Evolutionary conservation across 208 protist genomes (phyloP), one percentile per base, ranked within the genome.

Genomic region (Kentomonas sorsogonicus): DNA sequence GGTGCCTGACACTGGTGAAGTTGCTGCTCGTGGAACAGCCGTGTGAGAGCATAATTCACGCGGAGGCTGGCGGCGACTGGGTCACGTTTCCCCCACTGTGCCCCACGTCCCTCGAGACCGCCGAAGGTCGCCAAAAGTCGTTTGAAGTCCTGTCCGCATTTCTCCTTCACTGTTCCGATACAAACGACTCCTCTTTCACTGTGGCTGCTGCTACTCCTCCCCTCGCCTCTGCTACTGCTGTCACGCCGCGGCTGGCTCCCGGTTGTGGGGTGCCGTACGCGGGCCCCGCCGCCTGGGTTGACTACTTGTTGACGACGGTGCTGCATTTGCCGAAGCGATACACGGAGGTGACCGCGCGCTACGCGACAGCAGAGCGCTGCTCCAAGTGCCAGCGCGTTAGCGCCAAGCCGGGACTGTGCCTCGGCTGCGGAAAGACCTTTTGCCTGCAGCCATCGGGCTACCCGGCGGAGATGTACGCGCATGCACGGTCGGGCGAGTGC

Each of bases 1-100:
- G 79, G 3, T 82, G 79, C 40, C 48, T 90, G 29, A 81, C 78
- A 26, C 59, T 90, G 10, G 56, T 86, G 16, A 78, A 80, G 44
- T 11, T 66, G 7, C 56, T 90, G 1, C 33, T 89, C 26, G 48
- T 68, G 10, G 77, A 81, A n/a, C n/a, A n/a, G n/a, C n/a, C n/a
- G n/a, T n/a, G n/a, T n/a, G n/a, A n/a, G n/a, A n/a, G n/a, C n/a
- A n/a, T n/a, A n/a, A n/a, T n/a, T n/a, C n/a, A n/a, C n/a, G n/a
- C n/a, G n/a, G n/a, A n/a, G n/a, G n/a, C n/a, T n/a, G n/a, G n/a
- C n/a, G n/a, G n/a, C n/a, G n/a, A n/a, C n/a, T n/a, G n/a, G n/a
- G n/a, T n/a, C n/a, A n/a, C n/a, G n/a, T 66, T 72, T 29, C 22
- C 53, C 29, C 39, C 50, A 13, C 45, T 86, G 47, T 60, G 63